Evolutionary conservation across 164 flowering plant species (phyloP), one percentile per base, ranked within the genome.

Genomic region (Vitis rotundifolia): DNA sequence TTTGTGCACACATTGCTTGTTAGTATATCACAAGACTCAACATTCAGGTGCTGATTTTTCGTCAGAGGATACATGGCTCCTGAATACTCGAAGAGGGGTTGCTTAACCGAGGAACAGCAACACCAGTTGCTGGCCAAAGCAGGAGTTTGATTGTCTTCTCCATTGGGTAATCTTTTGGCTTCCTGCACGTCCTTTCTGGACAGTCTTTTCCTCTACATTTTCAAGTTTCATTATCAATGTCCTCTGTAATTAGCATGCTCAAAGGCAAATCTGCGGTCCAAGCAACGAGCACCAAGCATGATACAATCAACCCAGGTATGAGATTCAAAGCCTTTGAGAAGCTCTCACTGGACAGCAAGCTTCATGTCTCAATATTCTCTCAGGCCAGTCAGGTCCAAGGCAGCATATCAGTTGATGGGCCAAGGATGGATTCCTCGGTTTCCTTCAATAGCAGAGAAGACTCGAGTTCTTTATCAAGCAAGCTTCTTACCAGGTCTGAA

Each of bases 171-270:
- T 22, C 22, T 22, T 22, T 22, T 22, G 22, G 22, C 1, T 22
- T 22, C 22, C 22, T 22, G 22, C 22, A 22, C 22, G 22, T 22
- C 22, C 22, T 22, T 22, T 22, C 22, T 22, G 22, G 22, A 22
- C 22, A 22, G 22, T 22, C 22, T 22, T 22, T 22, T 22, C 22
- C 22, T 22, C 22, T 22, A 22, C 22, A 22, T 22, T 1, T 22
- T 22, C 1, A 22, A 22, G 22, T 22, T 22, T 22, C 22, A 22
- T 22, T 22, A 22, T 22, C 22, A 22, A 92, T 92, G 94, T 88
- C 96, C n/a, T 81, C 83, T 11, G 94, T 76, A 0, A 88, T 89
- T 69, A 79, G 83, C 50, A 92, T 92, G 98, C 86, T 92, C 7
- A 88, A 92, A 63, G 94, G 98, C n/a, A 70, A 77, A 69, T 71